Conservation (phyloP, 768 basidiomycete genomes). For the Tylopilus subfusipes region DNA sequence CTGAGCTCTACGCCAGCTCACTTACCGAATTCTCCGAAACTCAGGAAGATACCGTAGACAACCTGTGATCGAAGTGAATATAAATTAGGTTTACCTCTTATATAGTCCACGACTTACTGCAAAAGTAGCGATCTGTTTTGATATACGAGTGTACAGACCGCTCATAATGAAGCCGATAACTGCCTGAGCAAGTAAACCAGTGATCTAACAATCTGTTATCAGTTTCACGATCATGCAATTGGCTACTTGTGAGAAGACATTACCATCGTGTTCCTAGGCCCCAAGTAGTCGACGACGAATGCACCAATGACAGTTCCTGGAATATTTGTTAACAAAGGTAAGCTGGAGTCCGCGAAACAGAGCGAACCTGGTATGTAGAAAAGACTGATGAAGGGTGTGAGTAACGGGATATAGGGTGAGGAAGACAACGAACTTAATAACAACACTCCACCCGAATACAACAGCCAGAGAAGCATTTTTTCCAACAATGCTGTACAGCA, state of each 20-base stretch:
- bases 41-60: conserved; percentile 87
- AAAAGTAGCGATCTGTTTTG: conserved; percentile 66
- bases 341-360: not conserved
- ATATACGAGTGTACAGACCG: conserved; percentile 66
- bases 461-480: conserved; percentile 47
- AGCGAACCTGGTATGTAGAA: conserved; percentile 61
- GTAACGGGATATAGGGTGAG: not conserved
- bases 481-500: conserved; percentile 52
- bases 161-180: conserved; percentile 88
- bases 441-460: conserved; percentile 80
- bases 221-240: not conserved
- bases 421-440: conserved; percentile 62
- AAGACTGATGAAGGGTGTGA: conserved; percentile 34
- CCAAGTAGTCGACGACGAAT: conserved; percentile 70
- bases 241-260: not conserved
- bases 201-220: conserved; percentile 43
- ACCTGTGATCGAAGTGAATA: conserved; percentile 40
- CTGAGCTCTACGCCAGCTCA: not conserved
- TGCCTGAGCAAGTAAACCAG: conserved; percentile 64
- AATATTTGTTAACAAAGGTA: conserved; percentile 5
- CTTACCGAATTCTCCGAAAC: conserved; percentile 80
- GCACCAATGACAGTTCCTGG: conserved; percentile 65
- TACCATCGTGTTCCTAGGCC: conserved; percentile 76
- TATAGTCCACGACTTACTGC: conserved; percentile 43
- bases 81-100: not conserved